Base-by-base conservation (phyloP, 768 basidiomycete genomes). In the Phanerochaete carnosa region DNA sequence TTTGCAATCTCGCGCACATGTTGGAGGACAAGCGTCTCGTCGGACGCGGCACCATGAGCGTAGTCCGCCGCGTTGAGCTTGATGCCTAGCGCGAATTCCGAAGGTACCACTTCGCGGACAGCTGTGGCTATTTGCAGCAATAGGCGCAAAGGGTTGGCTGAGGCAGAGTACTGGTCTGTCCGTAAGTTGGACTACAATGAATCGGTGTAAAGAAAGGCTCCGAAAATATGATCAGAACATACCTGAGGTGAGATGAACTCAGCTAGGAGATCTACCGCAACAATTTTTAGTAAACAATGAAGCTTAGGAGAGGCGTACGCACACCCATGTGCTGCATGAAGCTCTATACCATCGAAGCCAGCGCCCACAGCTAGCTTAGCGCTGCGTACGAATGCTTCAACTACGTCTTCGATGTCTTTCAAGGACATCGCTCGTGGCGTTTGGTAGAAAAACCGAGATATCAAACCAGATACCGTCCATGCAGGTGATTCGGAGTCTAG, bases 271-370 rank as follows among this genome's bases (percentile, higher is more conserved):
- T 94, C 92, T 93, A 61, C 12, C 58, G 23, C 32, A n/a, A 55
- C 7, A 23, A 32, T 56, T 23, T 35, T 33, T n/a, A 45, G 46
- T 28, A 58, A 22, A 9, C 39, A 19, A 35, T 15, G 15, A 16
- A n/a, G 25, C 7, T 33, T 9, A 30, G 15, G 8, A 16, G 26
- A 15, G 11, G 16, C n/a, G 15, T 16, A 83, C 90, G 72, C 57
- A 92, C 90, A 95, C 37, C 94, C 94, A 72, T 95, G 94, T 1
- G 88, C 88, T 26, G 79, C 88, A 70, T 97, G 95, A 11, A 98
- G 62, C 67, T 97, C 84, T 3, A 96, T 75, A 0, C 95, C 95
- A 63, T 96, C 92, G 70, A 94, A 95, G 0, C 92, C 92, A 43
- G 88, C 75, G 56, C 80, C 70, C 19, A 78, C 71, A 9, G 92